Evolutionary conservation across 2,329 filamentous ascomycete genomes (phyloP), one percentile per base, ranked within the genome.

Genomic region (Hymenoscyphus infarciens): DNA sequence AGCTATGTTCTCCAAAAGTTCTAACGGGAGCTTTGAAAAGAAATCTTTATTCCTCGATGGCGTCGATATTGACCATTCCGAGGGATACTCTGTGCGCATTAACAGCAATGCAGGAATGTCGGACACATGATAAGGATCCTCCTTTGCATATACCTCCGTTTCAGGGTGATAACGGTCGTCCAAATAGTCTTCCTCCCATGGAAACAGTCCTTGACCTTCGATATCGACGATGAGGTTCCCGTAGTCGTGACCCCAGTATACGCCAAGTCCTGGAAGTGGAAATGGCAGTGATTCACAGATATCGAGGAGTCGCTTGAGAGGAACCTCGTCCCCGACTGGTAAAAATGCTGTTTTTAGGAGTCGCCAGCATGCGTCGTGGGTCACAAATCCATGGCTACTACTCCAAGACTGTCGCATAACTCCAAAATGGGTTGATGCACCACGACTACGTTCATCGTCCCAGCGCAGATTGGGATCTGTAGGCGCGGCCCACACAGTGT

Each of bases 11-110:
- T 56, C 29, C 10, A 35, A 25, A 35, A 56, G 8, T 25, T 56
- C 54, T 29, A 33, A 35, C 3, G 54, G 54, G 22, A 56, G 54
- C n/a, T 25, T 56, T 19, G 54, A 56, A 56, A 56, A 56, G 31
- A 11, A 31, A 38, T 38, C 16, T 19, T 56, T 38, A 19, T 19
- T 49, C 19, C 19, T 22, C n/a, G 19, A 10, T 49, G n/a, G 42
- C 10, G 3, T 22, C n/a, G 42, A 22, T 22, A 49, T 22, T 49
- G 42, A 49, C 42, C n/a, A 25, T 22, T 25, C 19, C 11, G 42
- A 22, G n/a, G 42, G 42, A 22, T 49, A 49, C 6, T 49, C 19
- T 22, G 42, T 25, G 19, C 42, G 42, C n/a, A 22, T 22, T 22
- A 15, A 49, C n/a, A 49, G 19, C 19, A 22, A 49, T 10, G n/a